Base-by-base conservation (phyloP, 108 stramenopile genomes). In the Epithemia pelagica region DNA sequence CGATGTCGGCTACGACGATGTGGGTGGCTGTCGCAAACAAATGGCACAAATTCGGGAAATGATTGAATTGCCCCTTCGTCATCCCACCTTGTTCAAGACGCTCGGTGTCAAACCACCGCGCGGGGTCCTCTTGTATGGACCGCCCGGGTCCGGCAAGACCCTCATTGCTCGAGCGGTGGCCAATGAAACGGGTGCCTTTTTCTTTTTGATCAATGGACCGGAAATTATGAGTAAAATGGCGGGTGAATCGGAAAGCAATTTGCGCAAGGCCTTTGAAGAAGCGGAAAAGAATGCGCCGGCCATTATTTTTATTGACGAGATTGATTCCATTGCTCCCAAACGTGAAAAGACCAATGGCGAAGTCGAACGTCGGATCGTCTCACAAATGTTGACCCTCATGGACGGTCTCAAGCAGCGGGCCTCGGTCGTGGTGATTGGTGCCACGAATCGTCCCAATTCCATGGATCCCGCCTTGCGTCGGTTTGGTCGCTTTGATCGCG, bases 191-290 rank as follows among this genome's bases (percentile, higher is more conserved):
- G 99, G 99, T 28, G 97, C 97, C 26, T 98, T 99, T 81, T 99
- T 99, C 82, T 98, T 99, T 82, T 79, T 99, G 52, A 99, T 99
- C 89, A 99, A 99, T 75, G 99, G 99, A 5, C 99, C 99, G 10
- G 99, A 99, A 73, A 99, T 99, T 85, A 99, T 99, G 99, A 90
- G 88, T 75, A 99, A 99, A 81, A 99, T 99, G 99, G 97, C 99
- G 15, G 99, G 99, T 28, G 99, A 99, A 70, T 91, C 89, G 1
- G 99, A 99, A 77, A 91, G 91, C 54, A 99, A 99, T 79, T 82
- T 99, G 30, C 82, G 99, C 30, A 99, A 98, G 78, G 97, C 95
- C 30, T 97, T 96, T 70, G 96, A 99, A 74, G 96, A 99, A 78
- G 93, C 96, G 18, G 98, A 99, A 81, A 97, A 98, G 90, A 98